Conservation (phyloP, 2,329 filamentous ascomycete genomes). For the Aspergillus terreus region DNA sequence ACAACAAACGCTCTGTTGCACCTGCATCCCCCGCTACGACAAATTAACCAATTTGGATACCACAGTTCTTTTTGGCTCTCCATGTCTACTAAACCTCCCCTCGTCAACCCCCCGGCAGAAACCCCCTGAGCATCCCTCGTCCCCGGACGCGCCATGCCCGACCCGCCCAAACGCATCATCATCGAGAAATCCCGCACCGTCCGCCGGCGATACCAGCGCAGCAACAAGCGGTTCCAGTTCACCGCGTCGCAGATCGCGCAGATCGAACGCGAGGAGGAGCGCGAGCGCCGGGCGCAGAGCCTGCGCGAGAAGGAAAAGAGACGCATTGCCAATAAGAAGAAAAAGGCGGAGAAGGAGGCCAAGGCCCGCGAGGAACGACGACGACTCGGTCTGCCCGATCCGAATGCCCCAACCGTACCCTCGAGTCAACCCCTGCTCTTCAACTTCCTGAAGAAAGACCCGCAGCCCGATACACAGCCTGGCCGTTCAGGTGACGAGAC, state of each 20-base stretch:
- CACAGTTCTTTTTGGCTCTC: not conserved
- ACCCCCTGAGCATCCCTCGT: not conserved
- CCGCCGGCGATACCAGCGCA: slow-evolving; percentile 36
- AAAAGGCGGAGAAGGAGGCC: slow-evolving; percentile 32
- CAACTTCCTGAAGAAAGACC: slow-evolving; percentile 25
- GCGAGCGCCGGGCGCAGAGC: slow-evolving; percentile 37
- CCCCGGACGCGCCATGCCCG: slow-evolving; percentile 23
- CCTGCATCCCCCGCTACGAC: not conserved
- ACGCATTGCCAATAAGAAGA: slow-evolving; percentile 32
- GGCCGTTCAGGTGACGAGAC: slow-evolving; percentile 7
- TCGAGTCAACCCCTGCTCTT: slow-evolving; percentile 34
- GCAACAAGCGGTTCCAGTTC: slow-evolving; percentile 34
- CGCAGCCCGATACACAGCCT: slow-evolving; percentile 1
- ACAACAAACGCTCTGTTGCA: not conserved
- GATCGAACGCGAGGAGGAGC: slow-evolving; percentile 41
- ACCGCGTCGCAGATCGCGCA: slow-evolving; percentile 32
- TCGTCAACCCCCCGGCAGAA: not conserved
- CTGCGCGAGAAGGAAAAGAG: slow-evolving; percentile 33
- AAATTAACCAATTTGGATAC: not conserved
- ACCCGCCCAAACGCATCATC: slow-evolving; percentile 29
- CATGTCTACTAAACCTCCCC: slow-evolving; percentile 5
- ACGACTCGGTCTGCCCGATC: slow-evolving; percentile 30
- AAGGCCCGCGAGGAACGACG: slow-evolving; percentile 31
- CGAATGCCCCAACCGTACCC: slow-evolving; percentile 25
- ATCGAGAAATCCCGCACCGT: slow-evolving; percentile 38